These are phyloP conservation scores for Citrullus amarus DNA, from an alignment of 306 rosid species.

Conservation along the genomic window DNA sequence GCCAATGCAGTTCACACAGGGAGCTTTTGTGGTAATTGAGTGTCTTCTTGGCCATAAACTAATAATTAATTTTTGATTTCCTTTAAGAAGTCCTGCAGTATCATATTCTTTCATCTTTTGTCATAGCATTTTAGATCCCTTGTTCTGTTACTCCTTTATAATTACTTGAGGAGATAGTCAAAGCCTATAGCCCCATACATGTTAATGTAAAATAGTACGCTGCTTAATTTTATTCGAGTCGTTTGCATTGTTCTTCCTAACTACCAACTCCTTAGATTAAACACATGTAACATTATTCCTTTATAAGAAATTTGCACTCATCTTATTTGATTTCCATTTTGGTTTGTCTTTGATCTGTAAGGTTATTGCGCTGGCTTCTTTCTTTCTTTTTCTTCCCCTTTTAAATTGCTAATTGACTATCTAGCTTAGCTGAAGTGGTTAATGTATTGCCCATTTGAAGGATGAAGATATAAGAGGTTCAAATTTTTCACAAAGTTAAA, in stretches of 20 bases:
- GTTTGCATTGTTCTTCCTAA: neutral
- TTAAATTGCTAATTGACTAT: neutral
- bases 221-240: neutral
- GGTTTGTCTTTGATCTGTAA: neutral
- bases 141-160: neutral
- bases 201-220: neutral
- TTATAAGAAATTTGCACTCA: neutral
- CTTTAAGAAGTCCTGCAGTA: neutral
- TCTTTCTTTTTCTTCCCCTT: neutral
- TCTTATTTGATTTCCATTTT: neutral
- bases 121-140: neutral
- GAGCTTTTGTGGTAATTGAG: neutral
- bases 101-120: conserved; percentile 2
- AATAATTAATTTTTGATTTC: neutral
- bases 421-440: neutral
- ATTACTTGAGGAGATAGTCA: neutral
- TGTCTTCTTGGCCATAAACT: neutral
- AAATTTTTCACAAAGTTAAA: too few relatives aligned
- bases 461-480: too few relatives aligned
- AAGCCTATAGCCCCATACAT: conserved; percentile 2
- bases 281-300: neutral
- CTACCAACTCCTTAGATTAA: neutral
- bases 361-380: neutral
- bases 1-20: neutral
- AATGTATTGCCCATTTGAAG: neutral